Evolutionary conservation across 2,329 filamentous ascomycete genomes (phyloP).

Genomic region (Cladosporium phlei): DNA sequence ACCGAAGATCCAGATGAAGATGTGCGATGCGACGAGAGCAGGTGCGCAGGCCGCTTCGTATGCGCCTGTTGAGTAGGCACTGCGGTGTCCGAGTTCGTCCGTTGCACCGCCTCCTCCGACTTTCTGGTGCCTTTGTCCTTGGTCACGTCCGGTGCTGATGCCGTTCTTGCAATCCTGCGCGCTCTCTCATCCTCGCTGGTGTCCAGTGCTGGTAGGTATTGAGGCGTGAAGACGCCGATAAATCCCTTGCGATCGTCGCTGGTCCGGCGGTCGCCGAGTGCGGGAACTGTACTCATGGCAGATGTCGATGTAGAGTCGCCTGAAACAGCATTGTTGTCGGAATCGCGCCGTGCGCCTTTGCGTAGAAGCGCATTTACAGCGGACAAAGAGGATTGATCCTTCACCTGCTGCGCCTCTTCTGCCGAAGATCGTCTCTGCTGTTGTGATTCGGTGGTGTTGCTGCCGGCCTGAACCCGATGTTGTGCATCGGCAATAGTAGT

Average conservation of each 20-base stretch:
- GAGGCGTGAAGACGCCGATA: constrained; percentile 34
- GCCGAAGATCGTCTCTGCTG: constrained; percentile 8
- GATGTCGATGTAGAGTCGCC: constrained; percentile 13
- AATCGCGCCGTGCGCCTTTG: constrained; percentile 19
- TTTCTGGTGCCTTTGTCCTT: constrained; percentile 1
- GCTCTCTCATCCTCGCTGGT: constrained; percentile 15
- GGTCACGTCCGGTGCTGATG: constrained; percentile 23
- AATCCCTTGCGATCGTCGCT: constrained; percentile 31
- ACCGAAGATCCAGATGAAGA: constrained; percentile 34
- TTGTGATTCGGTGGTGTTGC: constrained; percentile 6
- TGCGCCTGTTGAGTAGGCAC: constrained; percentile 25
- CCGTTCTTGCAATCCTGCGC: constrained; percentile 19
- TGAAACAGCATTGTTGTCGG: constrained; percentile 14
- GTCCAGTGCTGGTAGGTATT: constrained; percentile 32
- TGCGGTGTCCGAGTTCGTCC: constrained; percentile 27
- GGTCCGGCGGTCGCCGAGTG: constrained; percentile 23
- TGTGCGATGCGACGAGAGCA: constrained; percentile 28
- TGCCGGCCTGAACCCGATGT: no score
- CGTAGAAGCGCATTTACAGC: constrained; percentile 23
- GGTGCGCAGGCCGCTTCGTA: constrained; percentile 27
- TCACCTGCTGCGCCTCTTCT: constrained; percentile 9
- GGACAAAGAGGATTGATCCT: constrained; percentile 13
- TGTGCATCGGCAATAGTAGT: constrained; percentile 7
- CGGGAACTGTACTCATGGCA: constrained; percentile 2
- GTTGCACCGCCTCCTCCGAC: constrained; percentile 16